Evolutionary conservation across 2,329 filamentous ascomycete genomes (phyloP), one percentile per base, ranked within the genome.

Genomic region (Diaporthe sp.): DNA sequence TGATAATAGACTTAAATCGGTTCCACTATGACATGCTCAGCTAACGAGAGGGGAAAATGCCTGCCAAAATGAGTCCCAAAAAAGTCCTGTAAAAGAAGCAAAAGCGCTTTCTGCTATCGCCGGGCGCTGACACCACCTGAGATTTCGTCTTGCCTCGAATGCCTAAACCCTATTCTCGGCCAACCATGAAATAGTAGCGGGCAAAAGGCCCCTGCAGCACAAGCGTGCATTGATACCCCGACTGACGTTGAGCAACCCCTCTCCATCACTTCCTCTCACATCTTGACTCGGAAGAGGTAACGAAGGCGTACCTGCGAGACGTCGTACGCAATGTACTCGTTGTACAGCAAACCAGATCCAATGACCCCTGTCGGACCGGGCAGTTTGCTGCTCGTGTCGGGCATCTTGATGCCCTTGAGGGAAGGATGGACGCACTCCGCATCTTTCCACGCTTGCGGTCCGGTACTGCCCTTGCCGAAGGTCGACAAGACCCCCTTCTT

Each of bases 311-410:
- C 88, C 81, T 95, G 93, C 0, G 91, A 86, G 4, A 93, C 84
- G 77, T 94, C 88, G 78, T 95, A 95, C 69, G 87, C 88, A 75
- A 94, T 94, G 81, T 92, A 94, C 84, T 95, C 93, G 79, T 95
- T 94, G 84, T 94, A 94, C 66, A 84, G 81, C 30, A 95, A 84
- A 37, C 81, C 83, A 0, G 89, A 86, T 15, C 82, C 79, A 0
- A 76, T 42, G 0, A 90, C 80, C 0, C 85, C 82, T 0, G 90
- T 92, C 1, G 81, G 71, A 0, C 87, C 87, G 0, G 90, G 89
- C 10, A 77, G 80, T 2, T 84, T 80, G 13, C 15, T 19, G 2
- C 80, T 81, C 0, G 83, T 82, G 77, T 92, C 89, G 56, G 90
- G 90, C 86, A 97, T 96, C 78, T 87, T 87, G 53, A 94, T 88